Evolutionary conservation across 805 yeast genomes (phyloP).

Genomic region (Kodamaea kakaduensis): DNA sequence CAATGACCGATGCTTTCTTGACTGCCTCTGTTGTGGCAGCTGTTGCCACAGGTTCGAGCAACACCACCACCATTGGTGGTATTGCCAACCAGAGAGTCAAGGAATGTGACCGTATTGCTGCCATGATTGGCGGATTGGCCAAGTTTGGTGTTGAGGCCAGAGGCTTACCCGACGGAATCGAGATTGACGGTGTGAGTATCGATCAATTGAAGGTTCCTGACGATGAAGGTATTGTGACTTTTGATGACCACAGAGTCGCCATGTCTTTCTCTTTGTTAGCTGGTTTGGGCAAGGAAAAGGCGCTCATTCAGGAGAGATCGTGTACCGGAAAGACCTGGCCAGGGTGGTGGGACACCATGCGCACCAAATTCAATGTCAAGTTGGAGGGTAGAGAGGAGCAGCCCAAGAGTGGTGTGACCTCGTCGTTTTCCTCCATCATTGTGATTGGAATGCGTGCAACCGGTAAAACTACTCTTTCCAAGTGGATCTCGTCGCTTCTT

Average conservation of each 20-base stretch:
- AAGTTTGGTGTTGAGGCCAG: constrained; percentile 85
- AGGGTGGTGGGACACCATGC: constrained; percentile 98
- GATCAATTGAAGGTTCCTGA: constrained; percentile 53
- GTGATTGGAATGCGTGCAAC: constrained; percentile 98
- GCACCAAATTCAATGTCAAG: constrained; percentile 56
- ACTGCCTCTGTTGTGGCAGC: constrained; percentile 98
- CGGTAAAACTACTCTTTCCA: constrained; percentile 84
- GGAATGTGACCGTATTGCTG: constrained; percentile 93
- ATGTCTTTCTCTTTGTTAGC: constrained; percentile 93
- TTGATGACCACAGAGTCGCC: constrained; percentile 97
- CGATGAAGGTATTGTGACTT: constrained; percentile 59
- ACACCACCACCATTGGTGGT: constrained; percentile 74
- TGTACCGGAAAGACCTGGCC: constrained; percentile 99
- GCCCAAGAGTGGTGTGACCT: constrained; percentile 40
- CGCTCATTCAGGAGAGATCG: constrained; percentile 75
- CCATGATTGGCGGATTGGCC: constrained; percentile 85
- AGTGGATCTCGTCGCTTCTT: constrained; percentile 67
- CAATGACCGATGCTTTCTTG: constrained; percentile 98
- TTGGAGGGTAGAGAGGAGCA: constrained; percentile 66
- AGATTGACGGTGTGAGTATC: constrained; percentile 64
- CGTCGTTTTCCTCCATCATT: constrained; percentile 43
- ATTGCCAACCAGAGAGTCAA: constrained; percentile 98
- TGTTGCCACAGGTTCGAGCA: constrained; percentile 51
- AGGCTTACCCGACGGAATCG: constrained; percentile 91
- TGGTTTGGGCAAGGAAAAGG: constrained; percentile 61